Percentiles rank a stretch among this genome's conserved stretches.
Evolutionary conservation across 371 early-diverging fungal genomes (phyloP).

Genomic region (Zopfochytrium polystomum): DNA sequence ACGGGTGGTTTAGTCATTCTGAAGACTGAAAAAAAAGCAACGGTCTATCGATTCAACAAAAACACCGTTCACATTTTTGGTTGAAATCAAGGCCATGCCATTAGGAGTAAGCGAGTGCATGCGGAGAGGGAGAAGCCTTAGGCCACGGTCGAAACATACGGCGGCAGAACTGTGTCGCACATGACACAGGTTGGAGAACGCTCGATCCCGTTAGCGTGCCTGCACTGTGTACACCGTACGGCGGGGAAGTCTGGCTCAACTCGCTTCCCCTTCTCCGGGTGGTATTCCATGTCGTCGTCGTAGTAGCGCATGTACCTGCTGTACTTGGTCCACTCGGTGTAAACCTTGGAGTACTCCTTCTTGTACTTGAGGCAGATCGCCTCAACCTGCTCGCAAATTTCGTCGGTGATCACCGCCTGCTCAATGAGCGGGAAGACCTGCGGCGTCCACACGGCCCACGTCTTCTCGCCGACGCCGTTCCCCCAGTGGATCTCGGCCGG

Average conservation of each 20-base stretch:
- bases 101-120: too few relatives aligned
- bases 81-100: too few relatives aligned
- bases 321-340: constrained; percentile 6
- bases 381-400: constrained; percentile 1
- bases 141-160: too few relatives aligned
- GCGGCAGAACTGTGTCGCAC: background rate
- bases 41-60: too few relatives aligned
- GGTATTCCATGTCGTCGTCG: constrained; percentile 3
- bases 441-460: background rate
- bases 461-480: background rate
- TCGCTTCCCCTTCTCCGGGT: background rate
- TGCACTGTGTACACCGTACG: background rate
- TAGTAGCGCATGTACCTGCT: constrained; percentile 3
- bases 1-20: too few relatives aligned
- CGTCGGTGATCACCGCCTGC: constrained; percentile 1
- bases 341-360: background rate
- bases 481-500: constrained; percentile 1
- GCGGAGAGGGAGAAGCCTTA: too few relatives aligned
- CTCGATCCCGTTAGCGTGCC: constrained; percentile 1
- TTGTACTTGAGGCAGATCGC: constrained; percentile 5
- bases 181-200: background rate
- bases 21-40: too few relatives aligned
- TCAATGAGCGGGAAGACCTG: constrained; percentile 7
- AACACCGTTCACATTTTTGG: too few relatives aligned
- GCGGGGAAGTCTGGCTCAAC: background rate